phyloP scores from a whole-genome alignment of 495 filamentous ascomycete genomes.

The Neurospora intermedia region DNA sequence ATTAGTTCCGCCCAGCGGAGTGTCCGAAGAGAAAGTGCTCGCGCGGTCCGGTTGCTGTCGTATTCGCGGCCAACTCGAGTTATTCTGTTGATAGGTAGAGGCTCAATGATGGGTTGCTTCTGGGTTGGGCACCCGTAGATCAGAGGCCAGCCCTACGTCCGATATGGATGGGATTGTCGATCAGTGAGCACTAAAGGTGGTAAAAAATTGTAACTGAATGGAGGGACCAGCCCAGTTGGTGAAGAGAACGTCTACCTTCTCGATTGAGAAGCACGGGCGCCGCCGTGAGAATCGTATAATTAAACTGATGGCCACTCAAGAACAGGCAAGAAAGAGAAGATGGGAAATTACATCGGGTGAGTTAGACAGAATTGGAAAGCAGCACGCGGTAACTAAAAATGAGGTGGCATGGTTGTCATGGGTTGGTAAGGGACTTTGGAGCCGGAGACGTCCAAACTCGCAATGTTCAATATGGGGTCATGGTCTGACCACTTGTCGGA shows the following conservation, averaged over 20 bases:
- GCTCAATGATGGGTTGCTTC: neutral
- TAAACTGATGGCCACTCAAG: neutral
- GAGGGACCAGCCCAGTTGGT: neutral
- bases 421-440: neutral
- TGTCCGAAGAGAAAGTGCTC: neutral
- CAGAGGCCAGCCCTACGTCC: neutral
- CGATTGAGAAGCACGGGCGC: neutral
- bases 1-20: neutral
- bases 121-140: neutral
- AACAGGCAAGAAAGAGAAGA: neutral
- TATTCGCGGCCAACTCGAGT: neutral
- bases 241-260: neutral
- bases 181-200: neutral
- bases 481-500: neutral
- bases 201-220: neutral
- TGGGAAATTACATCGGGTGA: neutral
- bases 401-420: neutral
- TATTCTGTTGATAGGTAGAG: neutral
- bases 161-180: neutral
- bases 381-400: neutral
- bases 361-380: neutral
- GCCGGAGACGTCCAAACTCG: neutral
- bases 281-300: neutral
- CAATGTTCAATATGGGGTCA: neutral
- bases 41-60: neutral